Evolutionary conservation across 257 asterid genomes (phyloP).

Genomic region (Anisodus tanguticus): DNA sequence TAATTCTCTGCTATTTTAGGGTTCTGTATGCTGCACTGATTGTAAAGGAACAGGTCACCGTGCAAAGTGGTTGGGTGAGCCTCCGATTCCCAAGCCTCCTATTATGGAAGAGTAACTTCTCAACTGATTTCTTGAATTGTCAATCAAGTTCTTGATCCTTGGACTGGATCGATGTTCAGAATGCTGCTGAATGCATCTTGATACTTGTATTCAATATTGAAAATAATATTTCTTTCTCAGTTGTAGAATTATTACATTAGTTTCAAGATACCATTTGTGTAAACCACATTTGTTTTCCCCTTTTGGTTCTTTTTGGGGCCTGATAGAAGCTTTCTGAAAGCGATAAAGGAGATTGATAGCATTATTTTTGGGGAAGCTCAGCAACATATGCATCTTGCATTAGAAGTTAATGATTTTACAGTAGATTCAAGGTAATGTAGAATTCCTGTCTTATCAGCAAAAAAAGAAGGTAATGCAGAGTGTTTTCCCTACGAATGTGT

Average conservation of each 20-base stretch:
- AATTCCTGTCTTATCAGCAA: neutral
- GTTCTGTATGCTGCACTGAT: constrained; percentile 70
- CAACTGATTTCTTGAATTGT: neutral
- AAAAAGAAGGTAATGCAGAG: neutral
- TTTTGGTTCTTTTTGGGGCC: neutral
- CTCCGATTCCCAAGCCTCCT: constrained; percentile 68
- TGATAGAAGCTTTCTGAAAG: neutral
- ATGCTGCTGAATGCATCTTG: neutral
- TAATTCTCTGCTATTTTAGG: constrained; percentile 46
- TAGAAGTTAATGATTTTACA: neutral
- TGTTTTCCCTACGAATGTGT: too few species aligned
- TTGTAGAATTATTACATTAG: neutral
- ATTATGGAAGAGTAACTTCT: constrained; percentile 46
- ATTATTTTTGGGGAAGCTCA: neutral
- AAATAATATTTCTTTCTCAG: neutral
- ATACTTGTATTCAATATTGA: constrained; percentile 11
- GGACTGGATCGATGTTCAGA: constrained; percentile 1
- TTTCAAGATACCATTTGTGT: neutral
- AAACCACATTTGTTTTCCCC: neutral
- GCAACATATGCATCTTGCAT: neutral
- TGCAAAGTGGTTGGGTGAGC: constrained; percentile 88
- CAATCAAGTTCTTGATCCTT: constrained; percentile 4
- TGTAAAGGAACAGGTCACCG: constrained; percentile 96
- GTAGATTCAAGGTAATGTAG: constrained; percentile 5
- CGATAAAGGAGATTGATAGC: neutral